phyloP scores from a whole-genome alignment of 768 basidiomycete species.

The Lenzites betulinus region DNA sequence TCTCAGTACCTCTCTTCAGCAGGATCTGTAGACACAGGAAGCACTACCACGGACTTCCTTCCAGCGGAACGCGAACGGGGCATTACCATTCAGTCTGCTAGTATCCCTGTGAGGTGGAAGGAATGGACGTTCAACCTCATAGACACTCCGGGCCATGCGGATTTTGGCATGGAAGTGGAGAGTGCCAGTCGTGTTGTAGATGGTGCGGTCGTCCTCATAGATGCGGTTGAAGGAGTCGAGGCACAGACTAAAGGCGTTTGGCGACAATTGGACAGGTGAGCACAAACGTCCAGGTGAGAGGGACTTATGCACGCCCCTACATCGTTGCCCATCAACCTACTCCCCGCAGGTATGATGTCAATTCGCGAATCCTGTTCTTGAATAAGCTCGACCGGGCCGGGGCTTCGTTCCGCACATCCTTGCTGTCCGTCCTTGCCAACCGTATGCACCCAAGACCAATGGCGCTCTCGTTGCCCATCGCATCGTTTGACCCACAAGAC shows the following conservation, averaged over 20 bases:
- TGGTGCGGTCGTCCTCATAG: conserved; percentile 85
- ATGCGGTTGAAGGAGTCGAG: conserved; percentile 91
- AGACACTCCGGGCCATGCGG: conserved; percentile 91
- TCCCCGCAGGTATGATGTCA: conserved; percentile 67
- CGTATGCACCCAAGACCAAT: conserved; percentile 76
- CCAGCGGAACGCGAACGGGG: conserved; percentile 89
- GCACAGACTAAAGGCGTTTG: conserved; percentile 90
- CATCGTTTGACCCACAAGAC: conserved; percentile 68
- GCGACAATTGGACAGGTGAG: conserved; percentile 82
- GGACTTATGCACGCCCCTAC: neutral
- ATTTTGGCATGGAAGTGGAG: conserved; percentile 97
- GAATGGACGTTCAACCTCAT: conserved; percentile 85
- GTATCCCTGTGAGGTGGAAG: conserved; percentile 87
- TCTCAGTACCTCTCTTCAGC: conserved; percentile 72
- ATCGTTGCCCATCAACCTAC: conserved; percentile 2
- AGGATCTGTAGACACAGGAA: conserved; percentile 87
- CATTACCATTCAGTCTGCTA: conserved; percentile 91
- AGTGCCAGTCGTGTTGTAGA: conserved; percentile 90
- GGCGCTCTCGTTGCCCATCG: conserved; percentile 69
- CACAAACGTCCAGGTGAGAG: conserved; percentile 39
- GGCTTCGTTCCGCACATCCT: conserved; percentile 72
- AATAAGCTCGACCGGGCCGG: conserved; percentile 91
- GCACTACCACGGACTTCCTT: conserved; percentile 88
- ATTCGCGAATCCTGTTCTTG: conserved; percentile 76
- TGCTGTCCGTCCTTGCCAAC: conserved; percentile 73